Conservation (phyloP, 2,329 filamentous ascomycete genomes). For the Colletotrichum siamense region DNA sequence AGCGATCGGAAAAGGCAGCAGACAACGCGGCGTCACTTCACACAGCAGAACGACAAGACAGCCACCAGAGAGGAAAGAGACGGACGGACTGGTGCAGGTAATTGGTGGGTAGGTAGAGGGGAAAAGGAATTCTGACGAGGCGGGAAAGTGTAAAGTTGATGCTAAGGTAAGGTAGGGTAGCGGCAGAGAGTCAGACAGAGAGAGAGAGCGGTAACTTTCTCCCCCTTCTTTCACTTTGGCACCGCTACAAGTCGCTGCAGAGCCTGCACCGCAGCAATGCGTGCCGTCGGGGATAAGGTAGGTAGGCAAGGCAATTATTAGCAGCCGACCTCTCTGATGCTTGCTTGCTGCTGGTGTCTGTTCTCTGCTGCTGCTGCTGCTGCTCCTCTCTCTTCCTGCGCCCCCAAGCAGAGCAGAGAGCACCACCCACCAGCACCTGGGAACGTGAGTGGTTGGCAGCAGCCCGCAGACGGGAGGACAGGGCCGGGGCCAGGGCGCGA, state of each 20-base stretch:
- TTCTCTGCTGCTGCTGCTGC: not conserved
- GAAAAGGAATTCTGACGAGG: slow-evolving; percentile 11
- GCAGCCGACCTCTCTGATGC: not conserved
- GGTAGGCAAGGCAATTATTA: not conserved
- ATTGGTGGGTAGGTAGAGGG: not conserved
- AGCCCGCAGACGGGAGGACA: not conserved
- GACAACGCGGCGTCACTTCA: not conserved
- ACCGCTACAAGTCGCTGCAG: not conserved
- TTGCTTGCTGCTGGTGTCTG: not conserved
- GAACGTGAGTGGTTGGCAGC: not conserved
- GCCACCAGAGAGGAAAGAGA: not conserved
- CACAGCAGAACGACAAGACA: not conserved
- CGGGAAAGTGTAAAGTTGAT: slow-evolving; percentile 18
- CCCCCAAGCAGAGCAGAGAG: not conserved
- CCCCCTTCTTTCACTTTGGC: not conserved
- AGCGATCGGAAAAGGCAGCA: not conserved
- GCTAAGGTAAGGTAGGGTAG: not conserved
- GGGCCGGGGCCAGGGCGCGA: not conserved
- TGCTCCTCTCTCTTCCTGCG: not conserved
- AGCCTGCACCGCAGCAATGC: not conserved
- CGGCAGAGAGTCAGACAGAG: not conserved
- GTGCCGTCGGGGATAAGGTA: not conserved
- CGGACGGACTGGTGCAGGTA: not conserved
- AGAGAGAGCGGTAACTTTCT: not conserved
- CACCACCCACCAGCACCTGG: not conserved